Base-by-base conservation (phyloP, 148 eudicot genomes). In the Fagopyrum esculentum region DNA sequence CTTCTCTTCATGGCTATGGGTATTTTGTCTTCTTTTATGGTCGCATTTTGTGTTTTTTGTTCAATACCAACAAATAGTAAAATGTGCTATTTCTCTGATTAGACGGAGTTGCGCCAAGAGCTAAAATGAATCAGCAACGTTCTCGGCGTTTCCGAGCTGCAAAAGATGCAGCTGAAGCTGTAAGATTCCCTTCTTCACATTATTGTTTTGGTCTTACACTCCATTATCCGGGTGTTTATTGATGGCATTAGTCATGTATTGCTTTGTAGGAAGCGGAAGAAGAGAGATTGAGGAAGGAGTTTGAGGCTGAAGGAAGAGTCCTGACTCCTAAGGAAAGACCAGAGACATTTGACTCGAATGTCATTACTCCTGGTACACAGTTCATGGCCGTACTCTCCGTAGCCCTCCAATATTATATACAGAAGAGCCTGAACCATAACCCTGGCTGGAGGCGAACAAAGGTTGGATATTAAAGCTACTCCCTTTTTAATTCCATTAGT, bases 21-120 rank as follows among this genome's bases (percentile, higher is more conserved):
- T 92, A 85, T 78, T 40, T 48, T 9, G 61, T 63, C 78, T 50
- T 43, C 71, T 10, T 43, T 30, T 69, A 4, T 49, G 43, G 43
- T 79, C 30, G 8, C 54, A 16, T 11, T 10, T 0, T 1, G 66
- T 60, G 3, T 35, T 66, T 69, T 74, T 64, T 69, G 59, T 60
- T 15, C 9, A 56, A 56, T 60, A 35, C 73, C 46, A 48, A 13
- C 73, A 47, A 54, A 51, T 60, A 55, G 71, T 77, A 22, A 64
- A 51, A 35, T 35, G 40, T 59, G 9, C 77, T 51, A 52, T 48
- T 29, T 48, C 77, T 60, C 47, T 44, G 72, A 61, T 57, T 77
- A 94, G 98, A 94, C 85, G 98, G 97, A 76, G 98, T 94, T 82
- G 98, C 98, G 66, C 98, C 98, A 46, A 87, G 98, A 81, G 98